Evolutionary conservation across 2,329 filamentous ascomycete genomes (phyloP), one percentile per base, ranked within the genome.

Genomic region (Fusarium sp.): DNA sequence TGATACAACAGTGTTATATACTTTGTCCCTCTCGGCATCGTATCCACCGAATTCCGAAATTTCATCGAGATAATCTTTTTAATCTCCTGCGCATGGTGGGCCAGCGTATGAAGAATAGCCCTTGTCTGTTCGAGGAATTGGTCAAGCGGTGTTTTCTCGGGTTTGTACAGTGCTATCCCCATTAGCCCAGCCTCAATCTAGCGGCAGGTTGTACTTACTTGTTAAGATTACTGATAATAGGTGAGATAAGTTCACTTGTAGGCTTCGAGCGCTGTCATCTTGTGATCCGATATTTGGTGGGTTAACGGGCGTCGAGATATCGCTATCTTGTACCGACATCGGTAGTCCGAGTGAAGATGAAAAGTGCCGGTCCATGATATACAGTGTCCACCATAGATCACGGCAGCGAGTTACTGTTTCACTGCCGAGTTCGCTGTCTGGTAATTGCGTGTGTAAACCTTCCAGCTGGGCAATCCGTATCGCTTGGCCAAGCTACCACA

Each of bases 401-500:
- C 79, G 79, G 44, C 79, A 82, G 1, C 75, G 73, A 0, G 70
- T 65, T 1, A 81, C 75, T 0, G 77, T 79, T 16, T 75, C 74
- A 8, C 60, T 41, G 0, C 79, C 79, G 1, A 82, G 74, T 27
- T 78, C 79, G 4, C 75, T 71, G 27, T 81, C 79, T 0, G 80
- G 80, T 1, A 83, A 73, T 22, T 81, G 76, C 1, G 81, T 82
- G 37, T 83, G 81, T 6, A 83, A 27, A 0, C 81, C 80, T 61
- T 82, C 80, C 2, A 82, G n/a, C 16, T 81, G 80, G 4, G 81
- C 81, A 4, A 82, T 81, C 5, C 80, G 77, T 18, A 82, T 77
- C 7, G 80, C 81, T 40, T 82, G 80, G 3, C 77, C 78, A 34
- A 82, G 72, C 81, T 82, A n/a, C 0, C 0, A 6, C 2, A 0